Evolutionary conservation across 768 basidiomycete genomes (phyloP).

Genomic region (Calocera viscosa): DNA sequence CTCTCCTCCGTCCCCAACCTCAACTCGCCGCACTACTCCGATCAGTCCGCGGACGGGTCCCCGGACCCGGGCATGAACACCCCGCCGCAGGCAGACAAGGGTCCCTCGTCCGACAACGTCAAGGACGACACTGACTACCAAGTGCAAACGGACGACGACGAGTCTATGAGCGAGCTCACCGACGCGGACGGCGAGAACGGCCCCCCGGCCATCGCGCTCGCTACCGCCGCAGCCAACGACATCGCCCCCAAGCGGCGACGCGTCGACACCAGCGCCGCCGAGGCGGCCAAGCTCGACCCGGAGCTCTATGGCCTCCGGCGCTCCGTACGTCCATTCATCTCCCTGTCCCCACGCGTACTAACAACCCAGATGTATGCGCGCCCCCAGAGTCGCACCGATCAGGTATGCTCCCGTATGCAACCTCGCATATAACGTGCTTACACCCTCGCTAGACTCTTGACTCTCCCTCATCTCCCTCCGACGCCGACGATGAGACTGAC

Average conservation of each 20-base stretch:
- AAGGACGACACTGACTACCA: background rate
- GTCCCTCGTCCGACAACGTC: background rate
- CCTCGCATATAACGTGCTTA: conserved; percentile 4
- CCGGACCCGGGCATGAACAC: background rate
- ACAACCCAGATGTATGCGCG: background rate
- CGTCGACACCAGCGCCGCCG: background rate
- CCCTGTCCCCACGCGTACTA: background rate
- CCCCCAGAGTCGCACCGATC: background rate
- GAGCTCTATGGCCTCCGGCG: conserved; percentile 23
- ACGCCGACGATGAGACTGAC: conserved; percentile 20
- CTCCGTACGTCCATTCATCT: conserved; percentile 17
- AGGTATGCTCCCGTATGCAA: conserved; percentile 7
- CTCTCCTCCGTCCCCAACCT: conserved; percentile 2
- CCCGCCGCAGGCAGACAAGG: background rate
- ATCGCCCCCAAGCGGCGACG: background rate
- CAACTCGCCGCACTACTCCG: conserved; percentile 9
- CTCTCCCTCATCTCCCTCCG: background rate
- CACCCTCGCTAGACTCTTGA: background rate
- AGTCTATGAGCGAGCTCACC: conserved; percentile 10
- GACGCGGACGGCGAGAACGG: conserved; percentile 12
- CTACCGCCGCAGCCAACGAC: background rate
- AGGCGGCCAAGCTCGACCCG: conserved; percentile 18
- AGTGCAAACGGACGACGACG: background rate
- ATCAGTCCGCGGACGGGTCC: background rate
- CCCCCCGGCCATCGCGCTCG: background rate